Base-by-base conservation (phyloP, 2,329 filamentous ascomycete genomes). In the Alternaria solani region DNA sequence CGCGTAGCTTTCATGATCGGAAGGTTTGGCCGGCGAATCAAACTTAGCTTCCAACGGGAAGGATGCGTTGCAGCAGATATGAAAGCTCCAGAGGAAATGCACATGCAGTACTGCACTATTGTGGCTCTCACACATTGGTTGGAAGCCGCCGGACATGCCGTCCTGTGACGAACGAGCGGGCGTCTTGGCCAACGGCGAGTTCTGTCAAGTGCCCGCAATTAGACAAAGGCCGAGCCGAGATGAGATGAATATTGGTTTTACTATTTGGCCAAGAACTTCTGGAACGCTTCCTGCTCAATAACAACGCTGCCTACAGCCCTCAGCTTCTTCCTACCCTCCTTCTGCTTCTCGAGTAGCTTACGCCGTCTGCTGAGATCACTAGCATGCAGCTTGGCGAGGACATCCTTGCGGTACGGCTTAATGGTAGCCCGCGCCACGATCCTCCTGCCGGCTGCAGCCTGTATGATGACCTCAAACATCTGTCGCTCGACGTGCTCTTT, bases 381-480 rank as follows among this genome's bases (percentile, higher is more conserved):
- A 0, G 95, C 95, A 75, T 99, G 96, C 57, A 99, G 82, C 80
- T 98, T 98, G 7, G 91, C 90, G 57, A 97, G 81, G 3, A 99
- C 95, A 71, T 99, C 95, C 79, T 99, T 99, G 47, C 95, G 86
- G 79, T 96, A 99, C 0, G 95, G 93, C 82, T 98, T 98, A 76
- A 99, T 89, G 0, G 94, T 97, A 77, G 98, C 95, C 73, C 95
- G 85, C 0, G 95, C 95, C 4, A 99, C 87, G 52, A 99, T 89
- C 51, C 90, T 87, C 68, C 88, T 89, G 4, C 94, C 94, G 0
- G 91, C 90, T 0, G 91, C 90, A 3, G 95, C 94, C 79, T 99
- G 95, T 65, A 99, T 98, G 57, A 98, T 84, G 23, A 99, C 88
- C 81, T 99, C 95, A 73, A 97, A 99, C 89, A 98, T 95, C 78